Conservation (phyloP, 1,139 yeast species). For the Lodderomyces parapsilosis region DNA sequence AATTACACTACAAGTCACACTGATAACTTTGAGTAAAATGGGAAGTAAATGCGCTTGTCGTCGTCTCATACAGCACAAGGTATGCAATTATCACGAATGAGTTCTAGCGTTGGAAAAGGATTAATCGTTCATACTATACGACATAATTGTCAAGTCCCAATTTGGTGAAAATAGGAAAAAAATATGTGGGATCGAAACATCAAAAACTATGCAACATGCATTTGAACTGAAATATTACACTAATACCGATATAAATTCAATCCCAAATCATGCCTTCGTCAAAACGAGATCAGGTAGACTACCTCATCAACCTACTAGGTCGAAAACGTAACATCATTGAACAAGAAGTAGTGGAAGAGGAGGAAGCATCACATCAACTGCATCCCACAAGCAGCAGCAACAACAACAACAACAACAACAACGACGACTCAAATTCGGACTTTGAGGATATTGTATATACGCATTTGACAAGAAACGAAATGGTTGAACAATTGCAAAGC, state of each 20-base stretch:
- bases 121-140: too few relatives aligned
- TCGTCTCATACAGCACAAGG: too few relatives aligned
- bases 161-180: background rate
- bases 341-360: conserved; percentile 1
- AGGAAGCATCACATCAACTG: background rate
- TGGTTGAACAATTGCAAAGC: conserved; percentile 5
- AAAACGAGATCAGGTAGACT: conserved; percentile 5
- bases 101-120: too few relatives aligned
- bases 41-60: too few relatives aligned
- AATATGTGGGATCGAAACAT: background rate
- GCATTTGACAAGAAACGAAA: conserved; percentile 3
- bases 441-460: conserved; percentile 3
- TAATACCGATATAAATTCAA: background rate
- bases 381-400: too few relatives aligned
- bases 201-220: background rate
- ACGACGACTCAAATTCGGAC: conserved; percentile 1
- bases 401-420: too few relatives aligned
- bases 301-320: conserved; percentile 10
- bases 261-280: background rate
- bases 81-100: too few relatives aligned
- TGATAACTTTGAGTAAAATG: too few relatives aligned
- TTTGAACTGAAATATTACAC: background rate
- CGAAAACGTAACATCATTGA: conserved; percentile 7
- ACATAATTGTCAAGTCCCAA: background rate
- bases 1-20: too few relatives aligned